Base-by-base conservation (phyloP, 176 grass and related monocot genomes). In the Phoenix dactylifera region DNA sequence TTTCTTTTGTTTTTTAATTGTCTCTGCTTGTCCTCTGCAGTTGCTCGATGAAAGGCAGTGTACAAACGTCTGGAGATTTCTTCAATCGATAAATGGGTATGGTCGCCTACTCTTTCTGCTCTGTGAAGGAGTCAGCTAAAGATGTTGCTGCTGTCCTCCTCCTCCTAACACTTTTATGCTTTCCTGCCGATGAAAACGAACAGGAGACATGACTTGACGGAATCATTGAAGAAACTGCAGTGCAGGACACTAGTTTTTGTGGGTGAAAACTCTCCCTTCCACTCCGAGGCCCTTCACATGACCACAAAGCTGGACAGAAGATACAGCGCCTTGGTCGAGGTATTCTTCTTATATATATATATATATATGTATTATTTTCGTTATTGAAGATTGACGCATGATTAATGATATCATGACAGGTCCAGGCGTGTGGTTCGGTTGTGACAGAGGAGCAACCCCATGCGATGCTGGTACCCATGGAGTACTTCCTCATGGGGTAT, bases 361-460 rank as follows among this genome's bases (percentile, higher is more conserved):
- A 14, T 32, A 32, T 32, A 7, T 32, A 32, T 32, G 29, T 2
- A 44, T 44, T 7, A 20, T 20, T 39, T 39, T 39, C 10, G 2
- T 39, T 39, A 35, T 35, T 12, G 29, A 32, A 32, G 29, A 32
- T 32, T 52, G 48, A 52, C 18, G 49, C 6, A 26, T 30, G 58
- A 18, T 53, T 26, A 15, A n/a, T 52, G 19, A 44, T 44, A 14
- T 44, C 35, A 44, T 44, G 28, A 29, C 5, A 97, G 92, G 92
- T 97, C 51, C 87, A 97, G 63, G 84, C 83, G 6, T 91, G 92
- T 32, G 92, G 92, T 1, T 91, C 92, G 2, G 67, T 97, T 5
- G 76, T 97, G 44, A 97, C 92, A 0, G 92, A 97, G 62, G 92
- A 97, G 66, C 92, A 97, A 22, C 92, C 92, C 7, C 92, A 88